Evolutionary conservation across 177 flowering plant genomes (phyloP).

Genomic region (Vitis hybrid): DNA sequence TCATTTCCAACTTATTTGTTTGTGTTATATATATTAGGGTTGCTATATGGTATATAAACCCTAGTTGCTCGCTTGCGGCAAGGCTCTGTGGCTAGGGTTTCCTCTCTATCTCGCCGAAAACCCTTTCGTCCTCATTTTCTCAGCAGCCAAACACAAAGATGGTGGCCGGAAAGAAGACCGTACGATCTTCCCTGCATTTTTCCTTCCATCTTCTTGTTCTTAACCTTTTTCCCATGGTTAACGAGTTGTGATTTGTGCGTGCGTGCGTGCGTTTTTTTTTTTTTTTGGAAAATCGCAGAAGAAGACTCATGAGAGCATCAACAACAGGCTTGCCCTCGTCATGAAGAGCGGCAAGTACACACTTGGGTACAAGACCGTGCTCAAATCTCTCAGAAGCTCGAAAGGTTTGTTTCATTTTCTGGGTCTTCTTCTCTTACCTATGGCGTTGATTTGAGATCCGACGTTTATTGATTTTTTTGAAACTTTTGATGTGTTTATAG

Average conservation of each 20-base stretch:
- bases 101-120: too few species aligned
- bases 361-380: slow-evolving; percentile 72
- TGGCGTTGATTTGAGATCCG: too few species aligned
- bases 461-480: too few species aligned
- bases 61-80: too few species aligned
- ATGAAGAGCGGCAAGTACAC: slow-evolving; percentile 66
- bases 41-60: too few species aligned
- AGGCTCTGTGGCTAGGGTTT: too few species aligned
- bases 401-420: slow-evolving; percentile 29
- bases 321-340: slow-evolving; percentile 40
- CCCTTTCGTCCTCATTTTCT: too few species aligned
- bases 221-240: too few species aligned
- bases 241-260: neutral
- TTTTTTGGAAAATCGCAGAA: slow-evolving; percentile 18
- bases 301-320: slow-evolving; percentile 42
- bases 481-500: too few species aligned
- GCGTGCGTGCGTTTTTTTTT: neutral
- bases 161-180: slow-evolving; percentile 15
- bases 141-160: slow-evolving; percentile 4
- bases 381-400: slow-evolving; percentile 55
- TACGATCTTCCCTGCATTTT: neutral
- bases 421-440: neutral
- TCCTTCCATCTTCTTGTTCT: too few species aligned
- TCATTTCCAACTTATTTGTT: too few species aligned
- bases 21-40: too few species aligned